Evolutionary conservation across 2,329 filamentous ascomycete species (phyloP), one percentile per base, ranked within the genome.

Genomic region (Teratosphaeria zuluensis): DNA sequence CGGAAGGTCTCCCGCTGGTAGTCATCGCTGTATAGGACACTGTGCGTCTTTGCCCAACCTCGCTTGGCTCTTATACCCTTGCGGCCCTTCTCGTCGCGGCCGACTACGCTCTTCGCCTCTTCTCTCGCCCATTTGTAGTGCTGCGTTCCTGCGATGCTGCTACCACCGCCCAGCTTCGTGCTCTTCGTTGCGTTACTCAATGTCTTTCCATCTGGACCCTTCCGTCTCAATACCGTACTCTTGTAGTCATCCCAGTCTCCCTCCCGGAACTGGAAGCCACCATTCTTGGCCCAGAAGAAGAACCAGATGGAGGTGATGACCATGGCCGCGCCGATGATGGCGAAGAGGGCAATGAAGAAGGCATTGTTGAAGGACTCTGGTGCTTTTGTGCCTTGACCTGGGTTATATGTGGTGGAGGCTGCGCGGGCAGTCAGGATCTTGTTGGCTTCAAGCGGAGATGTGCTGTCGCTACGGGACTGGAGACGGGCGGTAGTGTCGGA

Each of bases 201-300:
- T 1, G 92, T 85, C 52, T 88, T 92, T 48, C 92, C 92, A 74
- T 96, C 92, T 4, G 92, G 90, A 0, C 91, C 92, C 69, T 88
- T 91, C 56, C 92, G 88, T 51, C 94, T 84, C 53, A 99, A 76
- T 1, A 99, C 94, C 0, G 92, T 96, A 1, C 88, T 87, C 73
- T 97, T 97, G 83, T 99, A 99, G 70, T 99, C 94, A 5, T 97
- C 92, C 92, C 94, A 99, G 75, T 99, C 94, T 38, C 84, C 80
- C 63, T 95, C 78, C 53, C 82, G 82, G 80, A 91, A 97, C 63
- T 88, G 78, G 77, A 97, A 96, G 14, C 94, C 94, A 62, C 94
- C 94, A 67, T 97, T 96, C 76, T 89, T 92, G 59, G 92, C 92
- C 88, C 90, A 95, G 81, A 95, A 95, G 82, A 99, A 97, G 81